phyloP scores from a whole-genome alignment of 805 yeast species.

The Brettanomyces sp. region DNA sequence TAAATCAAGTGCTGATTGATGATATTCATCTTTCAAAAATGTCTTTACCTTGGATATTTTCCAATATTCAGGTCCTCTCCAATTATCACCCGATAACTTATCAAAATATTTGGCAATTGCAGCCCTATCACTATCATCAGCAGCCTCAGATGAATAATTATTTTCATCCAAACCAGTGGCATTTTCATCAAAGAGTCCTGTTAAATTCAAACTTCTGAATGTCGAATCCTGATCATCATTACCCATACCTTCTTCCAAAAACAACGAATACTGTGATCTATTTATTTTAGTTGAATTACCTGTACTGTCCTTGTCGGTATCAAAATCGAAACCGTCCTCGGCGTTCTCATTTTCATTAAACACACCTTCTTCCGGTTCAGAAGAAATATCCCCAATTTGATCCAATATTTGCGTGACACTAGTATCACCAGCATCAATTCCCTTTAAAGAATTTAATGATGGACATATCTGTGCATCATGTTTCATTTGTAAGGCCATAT shows the following conservation, averaged over 20 bases:
- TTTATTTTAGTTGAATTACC: conserved; percentile 1
- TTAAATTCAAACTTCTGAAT: conserved; percentile 14
- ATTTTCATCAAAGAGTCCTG: conserved; percentile 25
- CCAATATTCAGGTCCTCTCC: conserved; percentile 96
- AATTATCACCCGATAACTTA: conserved; percentile 53
- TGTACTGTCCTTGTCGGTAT: conserved; percentile 3
- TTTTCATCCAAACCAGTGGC: conserved; percentile 1
- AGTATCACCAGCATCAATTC: conserved; percentile 18
- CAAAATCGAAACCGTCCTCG: conserved; percentile 15
- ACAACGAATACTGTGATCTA: conserved; percentile 24
- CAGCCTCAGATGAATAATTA: conserved; percentile 10
- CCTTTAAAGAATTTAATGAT: conserved; percentile 51
- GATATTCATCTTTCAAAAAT: too few species aligned
- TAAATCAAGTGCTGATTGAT: background rate
- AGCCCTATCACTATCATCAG: conserved; percentile 22
- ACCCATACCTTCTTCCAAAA: conserved; percentile 17
- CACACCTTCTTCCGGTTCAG: conserved; percentile 11
- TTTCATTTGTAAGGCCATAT: background rate
- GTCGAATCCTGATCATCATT: conserved; percentile 8
- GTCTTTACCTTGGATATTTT: conserved; percentile 38
- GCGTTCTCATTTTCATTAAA: conserved; percentile 11
- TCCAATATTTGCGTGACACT: conserved; percentile 14
- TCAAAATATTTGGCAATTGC: conserved; percentile 68
- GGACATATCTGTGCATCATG: conserved; percentile 48
- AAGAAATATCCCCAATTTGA: conserved; percentile 7